Percentiles rank a stretch among this genome's conserved stretches.
Conservation (phyloP, 1,284 basidiomycete species). For the Chalciporus sp. region DNA sequence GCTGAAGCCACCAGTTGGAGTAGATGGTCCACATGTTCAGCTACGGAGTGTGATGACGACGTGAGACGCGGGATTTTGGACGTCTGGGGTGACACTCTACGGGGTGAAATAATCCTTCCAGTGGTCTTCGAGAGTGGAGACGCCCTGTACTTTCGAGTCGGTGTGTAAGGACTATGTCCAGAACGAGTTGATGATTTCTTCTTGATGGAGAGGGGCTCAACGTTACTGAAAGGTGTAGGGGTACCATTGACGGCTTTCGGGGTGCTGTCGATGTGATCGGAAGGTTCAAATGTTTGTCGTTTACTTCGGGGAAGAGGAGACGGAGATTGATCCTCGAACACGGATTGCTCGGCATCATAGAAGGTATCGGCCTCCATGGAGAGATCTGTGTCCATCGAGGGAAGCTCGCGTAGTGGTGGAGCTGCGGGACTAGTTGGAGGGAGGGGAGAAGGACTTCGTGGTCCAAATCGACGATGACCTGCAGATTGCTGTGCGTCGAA, state of each 20-base stretch:
- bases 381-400: conserved; percentile 46
- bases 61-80: conserved; percentile 29
- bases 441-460: conserved; percentile 69
- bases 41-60: conserved; percentile 22
- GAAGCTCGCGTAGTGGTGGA: conserved; percentile 33
- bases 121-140: conserved; percentile 51
- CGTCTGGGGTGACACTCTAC: conserved; percentile 56
- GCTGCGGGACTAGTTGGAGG: conserved; percentile 47
- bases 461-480: conserved; percentile 67
- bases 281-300: conserved; percentile 61
- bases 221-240: conserved; percentile 23
- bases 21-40: conserved; percentile 46
- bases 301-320: conserved; percentile 67
- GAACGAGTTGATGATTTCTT: conserved; percentile 67
- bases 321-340: conserved; percentile 29
- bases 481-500: conserved; percentile 43
- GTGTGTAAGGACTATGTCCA: conserved; percentile 42
- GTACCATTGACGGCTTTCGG: conserved; percentile 42
- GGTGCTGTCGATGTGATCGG: conserved; percentile 49
- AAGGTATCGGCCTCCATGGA: conserved; percentile 42
- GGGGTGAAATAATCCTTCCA: conserved; percentile 50
- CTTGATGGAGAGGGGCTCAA: conserved; percentile 79
- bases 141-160: conserved; percentile 47
- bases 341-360: conserved; percentile 32
- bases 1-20: conserved; percentile 55